These are phyloP conservation scores for Colletotrichum musae DNA, from an alignment of 2,329 filamentous ascomycete genomes.

Conservation along the genomic window DNA sequence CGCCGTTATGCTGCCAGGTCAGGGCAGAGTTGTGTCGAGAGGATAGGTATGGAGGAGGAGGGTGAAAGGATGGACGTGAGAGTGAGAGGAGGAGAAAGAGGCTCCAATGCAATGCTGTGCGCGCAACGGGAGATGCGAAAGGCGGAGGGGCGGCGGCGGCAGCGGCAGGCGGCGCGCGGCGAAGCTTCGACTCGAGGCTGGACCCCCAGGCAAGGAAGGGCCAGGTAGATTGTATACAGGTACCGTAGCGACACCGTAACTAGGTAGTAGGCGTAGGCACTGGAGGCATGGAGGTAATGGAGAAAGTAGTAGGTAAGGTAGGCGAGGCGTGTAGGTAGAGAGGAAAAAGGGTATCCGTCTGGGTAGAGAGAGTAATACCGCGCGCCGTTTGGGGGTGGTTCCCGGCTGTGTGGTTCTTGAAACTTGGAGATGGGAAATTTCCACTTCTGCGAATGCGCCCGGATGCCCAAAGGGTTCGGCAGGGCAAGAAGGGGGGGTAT, in stretches of 20 bases:
- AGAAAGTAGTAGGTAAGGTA: no score
- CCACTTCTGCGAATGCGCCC: conserved; percentile 32
- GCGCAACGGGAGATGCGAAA: background rate
- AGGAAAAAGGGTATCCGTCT: no score
- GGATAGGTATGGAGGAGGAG: conserved; percentile 11
- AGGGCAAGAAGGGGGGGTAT: conserved; percentile 41
- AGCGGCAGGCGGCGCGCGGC: conserved; percentile 22
- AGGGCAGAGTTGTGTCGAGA: conserved; percentile 1
- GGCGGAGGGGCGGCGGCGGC: conserved; percentile 10
- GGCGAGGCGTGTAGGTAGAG: no score
- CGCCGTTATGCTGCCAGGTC: no score
- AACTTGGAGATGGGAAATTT: conserved; percentile 10
- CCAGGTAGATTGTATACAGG: no score
- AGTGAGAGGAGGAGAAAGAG: background rate
- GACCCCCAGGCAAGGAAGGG: no score
- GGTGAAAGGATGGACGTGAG: background rate
- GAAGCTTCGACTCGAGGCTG: conserved; percentile 4
- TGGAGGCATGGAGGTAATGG: no score
- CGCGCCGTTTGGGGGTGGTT: conserved; percentile 32
- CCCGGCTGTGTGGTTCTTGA: conserved; percentile 41
- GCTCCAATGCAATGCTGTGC: no score
- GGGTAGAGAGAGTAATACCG: no score
- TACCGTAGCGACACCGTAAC: no score
- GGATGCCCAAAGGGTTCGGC: conserved; percentile 41
- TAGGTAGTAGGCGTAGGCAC: no score